Evolutionary conservation across 305 asterid species (phyloP), one percentile per base, ranked within the genome.

Genomic region (Fraxinus dipetala): DNA sequence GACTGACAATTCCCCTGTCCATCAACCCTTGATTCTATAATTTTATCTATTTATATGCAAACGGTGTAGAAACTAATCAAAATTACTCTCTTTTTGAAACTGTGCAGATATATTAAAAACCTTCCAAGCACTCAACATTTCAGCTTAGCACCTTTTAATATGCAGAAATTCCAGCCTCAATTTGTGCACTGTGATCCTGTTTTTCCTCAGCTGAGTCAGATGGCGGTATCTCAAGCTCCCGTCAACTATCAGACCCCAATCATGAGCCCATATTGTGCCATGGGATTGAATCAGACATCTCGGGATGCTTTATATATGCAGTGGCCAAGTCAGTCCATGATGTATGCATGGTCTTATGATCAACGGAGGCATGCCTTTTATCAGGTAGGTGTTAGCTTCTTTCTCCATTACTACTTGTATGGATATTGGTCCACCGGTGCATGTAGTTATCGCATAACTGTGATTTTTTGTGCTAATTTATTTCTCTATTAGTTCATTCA

Each of bases 341-440:
- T 94, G 92, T 91, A 92, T 91, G 95, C 97, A 10, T 94, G 91
- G 56, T 92, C 98, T n/a, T 93, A 94, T 79, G 98, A 90, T 86
- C 98, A 92, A 85, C 83, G 90, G 48, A 90, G 97, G 73, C 95
- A 89, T 78, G 88, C 87, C 65, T 81, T 89, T 79, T 90, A 91
- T 81, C 98, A 93, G 98, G 98, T 94, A 84, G 2, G 63, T n/a
- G 13, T 78, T 61, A 20, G 28, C 24, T 79, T 24, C 74, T 24
- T 67, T 14, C 74, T 67, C 73, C 36, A 28, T 67, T 10, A 11
- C 74, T 4, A 24, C 16, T 22, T 2, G 6, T 24, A 16, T 16
- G 14, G 59, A 51, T 51, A 51, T 51, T 51, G 61, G 22, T 51
- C 61, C 7, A 51, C 61, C 22, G 2, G 20, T 51, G 61, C 61